Percentiles rank a stretch among this genome's conserved stretches.
phyloP scores from a whole-genome alignment of 2,329 filamentous ascomycete genomes.

The Thelonectria rubi region DNA sequence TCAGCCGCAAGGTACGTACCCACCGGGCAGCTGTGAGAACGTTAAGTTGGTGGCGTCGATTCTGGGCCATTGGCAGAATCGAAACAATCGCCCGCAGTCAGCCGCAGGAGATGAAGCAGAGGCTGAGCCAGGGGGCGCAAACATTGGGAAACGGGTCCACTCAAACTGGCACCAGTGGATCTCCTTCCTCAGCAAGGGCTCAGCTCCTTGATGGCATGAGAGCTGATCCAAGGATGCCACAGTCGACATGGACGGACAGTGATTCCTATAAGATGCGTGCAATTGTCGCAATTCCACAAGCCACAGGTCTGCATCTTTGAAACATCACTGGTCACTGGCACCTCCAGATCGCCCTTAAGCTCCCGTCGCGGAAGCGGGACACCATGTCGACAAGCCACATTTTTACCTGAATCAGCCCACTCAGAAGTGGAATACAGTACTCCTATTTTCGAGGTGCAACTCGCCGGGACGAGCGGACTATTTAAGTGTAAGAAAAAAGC shows the following conservation, averaged over 20 bases:
- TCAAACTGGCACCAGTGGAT: neutral
- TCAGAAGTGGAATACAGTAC: no score
- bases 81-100: slow-evolving; percentile 25
- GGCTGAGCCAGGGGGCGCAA: neutral
- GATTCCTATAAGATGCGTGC: no score
- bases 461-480: no score
- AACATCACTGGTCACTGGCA: neutral
- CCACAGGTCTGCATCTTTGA: neutral
- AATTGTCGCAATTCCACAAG: slow-evolving; percentile 5
- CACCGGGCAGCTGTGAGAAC: slow-evolving; percentile 1
- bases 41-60: slow-evolving; percentile 25
- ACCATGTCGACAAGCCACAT: no score
- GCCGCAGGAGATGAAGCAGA: slow-evolving; percentile 24
- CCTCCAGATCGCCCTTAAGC: no score
- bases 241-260: neutral
- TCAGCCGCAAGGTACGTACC: slow-evolving; percentile 14
- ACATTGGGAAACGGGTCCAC: neutral
- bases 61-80: slow-evolving; percentile 32
- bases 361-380: no score
- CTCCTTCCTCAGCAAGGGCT: neutral
- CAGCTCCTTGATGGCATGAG: neutral
- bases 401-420: no score
- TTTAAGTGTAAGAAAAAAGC: no score
- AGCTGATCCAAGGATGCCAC: neutral
- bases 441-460: no score